These are phyloP conservation scores for Elsinoe ampelina DNA, from an alignment of 2,329 filamentous ascomycete genomes.

Conservation along the genomic window DNA sequence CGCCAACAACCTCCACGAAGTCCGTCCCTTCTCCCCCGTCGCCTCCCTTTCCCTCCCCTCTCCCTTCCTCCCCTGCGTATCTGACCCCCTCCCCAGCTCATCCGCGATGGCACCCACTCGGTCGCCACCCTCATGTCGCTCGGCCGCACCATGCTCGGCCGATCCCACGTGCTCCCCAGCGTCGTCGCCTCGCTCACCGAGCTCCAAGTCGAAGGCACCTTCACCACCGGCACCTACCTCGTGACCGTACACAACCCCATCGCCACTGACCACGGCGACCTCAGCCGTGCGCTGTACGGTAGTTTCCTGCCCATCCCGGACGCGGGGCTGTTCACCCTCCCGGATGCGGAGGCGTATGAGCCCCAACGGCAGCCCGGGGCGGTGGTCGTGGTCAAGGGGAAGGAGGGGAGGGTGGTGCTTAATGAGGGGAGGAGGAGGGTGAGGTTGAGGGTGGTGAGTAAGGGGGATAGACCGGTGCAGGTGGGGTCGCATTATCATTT, in stretches of 20 bases:
- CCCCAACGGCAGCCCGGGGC: constrained; percentile 66
- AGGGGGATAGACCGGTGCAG: constrained; percentile 82
- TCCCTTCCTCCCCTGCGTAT: constrained; percentile 1
- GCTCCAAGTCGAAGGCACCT: constrained; percentile 91
- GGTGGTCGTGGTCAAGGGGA: constrained; percentile 61
- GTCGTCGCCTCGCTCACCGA: constrained; percentile 71
- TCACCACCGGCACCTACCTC: constrained; percentile 80
- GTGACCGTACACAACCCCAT: constrained; percentile 92
- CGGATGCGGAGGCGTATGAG: constrained; percentile 55
- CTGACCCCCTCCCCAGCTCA: constrained; percentile 46
- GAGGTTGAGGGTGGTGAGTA: constrained; percentile 68
- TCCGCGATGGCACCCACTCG: constrained; percentile 88
- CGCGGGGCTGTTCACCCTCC: constrained; percentile 53
- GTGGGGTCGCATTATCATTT: constrained; percentile 95
- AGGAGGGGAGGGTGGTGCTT: constrained; percentile 54
- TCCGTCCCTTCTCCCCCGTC: constrained; percentile 26
- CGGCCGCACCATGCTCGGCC: constrained; percentile 84
- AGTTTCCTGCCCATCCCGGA: constrained; percentile 78
- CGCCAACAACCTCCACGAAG: constrained; percentile 80
- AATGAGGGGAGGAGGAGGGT: constrained; percentile 68
- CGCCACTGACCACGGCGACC: constrained; percentile 72
- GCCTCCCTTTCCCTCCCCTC: no score
- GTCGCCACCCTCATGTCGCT: constrained; percentile 91
- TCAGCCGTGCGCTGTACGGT: constrained; percentile 80
- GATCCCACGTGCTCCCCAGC: constrained; percentile 78